Percentiles rank a stretch among this genome's conserved stretches.
phyloP scores from a whole-genome alignment of 1,139 yeast genomes.

The Taphrina populina region DNA sequence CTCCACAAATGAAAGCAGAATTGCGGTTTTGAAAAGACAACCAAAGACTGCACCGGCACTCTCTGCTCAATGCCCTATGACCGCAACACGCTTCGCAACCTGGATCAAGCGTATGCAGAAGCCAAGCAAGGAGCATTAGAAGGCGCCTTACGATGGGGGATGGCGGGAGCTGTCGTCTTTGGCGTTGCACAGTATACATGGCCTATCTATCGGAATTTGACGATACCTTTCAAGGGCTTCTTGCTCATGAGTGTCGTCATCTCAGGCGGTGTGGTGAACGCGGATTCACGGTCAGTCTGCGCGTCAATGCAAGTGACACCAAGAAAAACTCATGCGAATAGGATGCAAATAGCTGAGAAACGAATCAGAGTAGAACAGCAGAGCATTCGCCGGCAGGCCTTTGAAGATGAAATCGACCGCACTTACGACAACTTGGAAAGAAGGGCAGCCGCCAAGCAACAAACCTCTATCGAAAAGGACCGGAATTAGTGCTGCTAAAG shows the following conservation, averaged over 20 bases:
- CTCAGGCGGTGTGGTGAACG: slow-evolving; percentile 31
- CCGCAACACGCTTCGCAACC: slow-evolving; percentile 22
- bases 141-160: slow-evolving; percentile 25
- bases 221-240: slow-evolving; percentile 26
- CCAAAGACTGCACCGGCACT: too few relatives aligned
- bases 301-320: background rate
- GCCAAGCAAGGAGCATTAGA: slow-evolving; percentile 28
- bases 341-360: slow-evolving; percentile 31
- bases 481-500: too few relatives aligned
- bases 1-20: too few relatives aligned
- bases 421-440: slow-evolving; percentile 26
- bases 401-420: slow-evolving; percentile 31
- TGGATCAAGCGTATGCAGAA: slow-evolving; percentile 29
- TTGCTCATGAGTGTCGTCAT: slow-evolving; percentile 26
- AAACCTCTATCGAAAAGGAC: background rate
- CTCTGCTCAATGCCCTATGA: slow-evolving; percentile 21
- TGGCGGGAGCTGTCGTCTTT: slow-evolving; percentile 30
- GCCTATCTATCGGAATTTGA: slow-evolving; percentile 31
- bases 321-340: background rate
- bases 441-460: slow-evolving; percentile 7
- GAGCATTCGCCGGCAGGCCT: slow-evolving; percentile 22
- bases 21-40: too few relatives aligned
- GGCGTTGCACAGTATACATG: slow-evolving; percentile 29
- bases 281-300: slow-evolving; percentile 12
- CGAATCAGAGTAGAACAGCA: slow-evolving; percentile 23